Conservation (phyloP, 805 yeast species). For the Schwanniomyces occidentalis region DNA sequence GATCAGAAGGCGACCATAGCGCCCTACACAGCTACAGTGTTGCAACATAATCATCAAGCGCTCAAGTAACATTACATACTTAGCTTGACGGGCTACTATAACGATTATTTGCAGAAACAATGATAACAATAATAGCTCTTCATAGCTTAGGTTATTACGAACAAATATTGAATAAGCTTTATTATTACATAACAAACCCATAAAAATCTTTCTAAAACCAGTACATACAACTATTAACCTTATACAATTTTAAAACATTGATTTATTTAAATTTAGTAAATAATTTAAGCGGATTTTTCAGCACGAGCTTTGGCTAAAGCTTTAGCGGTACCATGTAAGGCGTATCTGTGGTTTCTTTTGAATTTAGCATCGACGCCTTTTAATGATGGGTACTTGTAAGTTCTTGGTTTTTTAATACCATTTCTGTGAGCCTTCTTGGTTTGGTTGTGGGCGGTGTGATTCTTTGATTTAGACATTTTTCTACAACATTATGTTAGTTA, state of each 20-base stretch:
- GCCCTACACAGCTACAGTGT: no score
- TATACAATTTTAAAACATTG: slow-evolving; percentile 7
- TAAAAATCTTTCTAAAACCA: slow-evolving; percentile 10
- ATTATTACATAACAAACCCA: slow-evolving; percentile 16
- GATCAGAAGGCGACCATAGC: no score
- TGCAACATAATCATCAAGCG: no score
- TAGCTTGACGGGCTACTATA: no score
- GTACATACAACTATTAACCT: slow-evolving; percentile 18
- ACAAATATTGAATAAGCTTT: slow-evolving; percentile 11
- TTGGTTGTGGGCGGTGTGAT: slow-evolving; percentile 99
- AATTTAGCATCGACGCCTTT: slow-evolving; percentile 99
- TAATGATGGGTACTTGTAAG: slow-evolving; percentile 96
- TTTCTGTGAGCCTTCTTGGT: slow-evolving; percentile 99
- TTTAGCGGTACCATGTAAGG: slow-evolving; percentile 96
- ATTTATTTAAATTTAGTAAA: slow-evolving; percentile 4
- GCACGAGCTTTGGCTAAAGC: slow-evolving; percentile 84
- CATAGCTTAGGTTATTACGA: no score
- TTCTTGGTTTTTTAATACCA: slow-evolving; percentile 99
- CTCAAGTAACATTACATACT: no score
- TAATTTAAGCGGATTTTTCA: slow-evolving; percentile 44
- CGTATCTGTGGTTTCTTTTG: slow-evolving; percentile 99
- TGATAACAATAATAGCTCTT: no score
- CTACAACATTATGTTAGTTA: slow-evolving; percentile 29
- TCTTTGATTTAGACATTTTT: slow-evolving; percentile 98
- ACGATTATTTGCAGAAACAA: no score